phyloP scores from a whole-genome alignment of 2,329 filamentous ascomycete genomes.

The Ophiostoma himal-ulmi region DNA sequence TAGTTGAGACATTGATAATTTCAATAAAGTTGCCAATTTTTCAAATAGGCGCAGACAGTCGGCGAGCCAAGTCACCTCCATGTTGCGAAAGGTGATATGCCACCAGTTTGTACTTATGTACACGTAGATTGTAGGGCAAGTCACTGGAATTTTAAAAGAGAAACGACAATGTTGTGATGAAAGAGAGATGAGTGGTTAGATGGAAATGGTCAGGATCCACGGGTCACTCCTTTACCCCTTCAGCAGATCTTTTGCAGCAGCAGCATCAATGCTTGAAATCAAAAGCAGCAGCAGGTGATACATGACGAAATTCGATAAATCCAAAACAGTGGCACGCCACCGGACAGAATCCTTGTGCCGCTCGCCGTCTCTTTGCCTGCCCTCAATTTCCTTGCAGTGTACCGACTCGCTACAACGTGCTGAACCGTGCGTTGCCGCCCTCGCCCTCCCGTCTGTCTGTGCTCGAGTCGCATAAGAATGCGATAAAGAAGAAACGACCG shows the following conservation, averaged over 20 bases:
- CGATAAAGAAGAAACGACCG: slow-evolving; percentile 7
- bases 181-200: too few relatives aligned
- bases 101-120: not conserved
- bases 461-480: slow-evolving; percentile 1
- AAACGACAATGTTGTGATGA: too few relatives aligned
- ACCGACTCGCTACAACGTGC: not conserved
- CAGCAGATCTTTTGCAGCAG: not conserved
- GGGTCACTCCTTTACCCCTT: too few relatives aligned
- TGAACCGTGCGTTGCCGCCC: not conserved
- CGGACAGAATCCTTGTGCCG: slow-evolving; percentile 1
- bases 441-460: not conserved
- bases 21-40: not conserved
- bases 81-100: not conserved
- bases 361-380: not conserved
- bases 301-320: not conserved
- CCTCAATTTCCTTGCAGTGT: too few relatives aligned
- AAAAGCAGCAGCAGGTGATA: not conserved
- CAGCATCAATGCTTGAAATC: not conserved
- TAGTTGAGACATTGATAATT: not conserved
- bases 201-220: too few relatives aligned
- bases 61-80: not conserved
- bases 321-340: not conserved
- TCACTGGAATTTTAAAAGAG: too few relatives aligned
- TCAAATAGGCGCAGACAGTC: not conserved
- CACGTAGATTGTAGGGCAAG: too few relatives aligned